Conservation (phyloP, 805 yeast genomes). For the Priceomyces melissophilus region DNA sequence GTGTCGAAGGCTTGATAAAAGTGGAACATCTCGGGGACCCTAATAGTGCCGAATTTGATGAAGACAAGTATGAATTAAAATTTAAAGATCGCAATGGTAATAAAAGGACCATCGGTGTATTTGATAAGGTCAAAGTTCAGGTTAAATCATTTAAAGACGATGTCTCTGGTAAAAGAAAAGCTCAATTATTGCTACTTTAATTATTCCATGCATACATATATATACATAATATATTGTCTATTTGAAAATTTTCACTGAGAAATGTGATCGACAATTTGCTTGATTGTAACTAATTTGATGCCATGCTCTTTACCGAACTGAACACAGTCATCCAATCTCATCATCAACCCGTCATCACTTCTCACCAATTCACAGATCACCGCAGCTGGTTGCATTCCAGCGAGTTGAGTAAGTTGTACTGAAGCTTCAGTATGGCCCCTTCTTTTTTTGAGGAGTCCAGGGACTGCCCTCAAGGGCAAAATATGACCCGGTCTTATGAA, state of each 20-base stretch:
- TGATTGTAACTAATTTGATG: constrained; percentile 75
- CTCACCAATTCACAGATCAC: constrained; percentile 92
- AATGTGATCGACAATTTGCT: constrained; percentile 61
- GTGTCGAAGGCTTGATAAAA: constrained; percentile 90
- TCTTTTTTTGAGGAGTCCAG: constrained; percentile 77
- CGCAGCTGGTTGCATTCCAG: constrained; percentile 81
- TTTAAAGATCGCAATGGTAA: constrained; percentile 49
- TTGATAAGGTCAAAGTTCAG: constrained; percentile 81
- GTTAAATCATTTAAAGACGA: constrained; percentile 82
- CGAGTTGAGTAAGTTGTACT: constrained; percentile 75
- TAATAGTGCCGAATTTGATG: constrained; percentile 64
- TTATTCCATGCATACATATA: constrained; percentile 1
- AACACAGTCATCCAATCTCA: constrained; percentile 84
- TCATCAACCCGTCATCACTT: constrained; percentile 93
- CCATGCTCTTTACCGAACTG: constrained; percentile 59
- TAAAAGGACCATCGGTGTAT: constrained; percentile 58
- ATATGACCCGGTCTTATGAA: constrained; percentile 93
- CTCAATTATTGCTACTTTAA: constrained; percentile 62
- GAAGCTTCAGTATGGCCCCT: constrained; percentile 98
- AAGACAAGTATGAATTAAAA: constrained; percentile 67
- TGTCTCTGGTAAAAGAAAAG: constrained; percentile 88
- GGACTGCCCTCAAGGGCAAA: constrained; percentile 86
- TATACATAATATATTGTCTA: constrained; percentile 1
- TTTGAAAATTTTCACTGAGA: constrained; percentile 1
- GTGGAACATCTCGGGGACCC: constrained; percentile 70